Conservation (phyloP, 2,329 filamentous ascomycete species). For the Periconia sp. region DNA sequence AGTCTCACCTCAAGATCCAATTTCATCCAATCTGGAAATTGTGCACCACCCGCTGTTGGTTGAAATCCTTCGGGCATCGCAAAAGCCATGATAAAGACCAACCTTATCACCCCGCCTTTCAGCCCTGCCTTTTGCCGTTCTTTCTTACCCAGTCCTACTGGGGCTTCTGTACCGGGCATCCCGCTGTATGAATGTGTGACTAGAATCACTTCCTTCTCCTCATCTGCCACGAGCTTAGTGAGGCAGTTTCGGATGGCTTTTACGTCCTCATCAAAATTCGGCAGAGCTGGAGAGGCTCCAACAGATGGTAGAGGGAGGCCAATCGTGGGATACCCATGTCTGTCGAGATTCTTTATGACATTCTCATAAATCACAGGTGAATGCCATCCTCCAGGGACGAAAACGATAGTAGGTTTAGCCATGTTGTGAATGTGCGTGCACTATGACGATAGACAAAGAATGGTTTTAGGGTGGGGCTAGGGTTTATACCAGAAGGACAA, state of each 20-base stretch:
- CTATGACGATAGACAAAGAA: too few relatives aligned
- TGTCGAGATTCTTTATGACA: neutral
- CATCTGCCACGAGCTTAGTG: constrained; percentile 18
- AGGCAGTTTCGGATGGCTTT: constrained; percentile 24
- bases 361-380: constrained; percentile 4
- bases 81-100: constrained; percentile 30
- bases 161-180: constrained; percentile 29
- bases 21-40: constrained; percentile 6
- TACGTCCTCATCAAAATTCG: constrained; percentile 28
- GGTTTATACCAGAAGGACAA: too few relatives aligned
- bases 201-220: constrained; percentile 41
- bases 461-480: too few relatives aligned
- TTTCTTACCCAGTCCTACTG: constrained; percentile 24
- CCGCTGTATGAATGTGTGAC: constrained; percentile 45
- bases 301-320: constrained; percentile 30
- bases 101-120: constrained; percentile 32
- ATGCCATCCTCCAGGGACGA: constrained; percentile 17
- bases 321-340: constrained; percentile 17
- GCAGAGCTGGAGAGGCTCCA: constrained; percentile 18
- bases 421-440: constrained; percentile 1
- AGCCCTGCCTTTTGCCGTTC: constrained; percentile 23
- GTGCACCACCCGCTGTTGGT: constrained; percentile 3
- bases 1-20: constrained; percentile 1
- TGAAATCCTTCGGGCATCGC: constrained; percentile 11
- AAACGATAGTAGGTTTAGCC: constrained; percentile 17